A percentile compares a stretch with the other conserved stretches of the same genome.
Conservation (phyloP, 2,329 filamentous ascomycete genomes). For the Colletotrichum chlorophyti region DNA sequence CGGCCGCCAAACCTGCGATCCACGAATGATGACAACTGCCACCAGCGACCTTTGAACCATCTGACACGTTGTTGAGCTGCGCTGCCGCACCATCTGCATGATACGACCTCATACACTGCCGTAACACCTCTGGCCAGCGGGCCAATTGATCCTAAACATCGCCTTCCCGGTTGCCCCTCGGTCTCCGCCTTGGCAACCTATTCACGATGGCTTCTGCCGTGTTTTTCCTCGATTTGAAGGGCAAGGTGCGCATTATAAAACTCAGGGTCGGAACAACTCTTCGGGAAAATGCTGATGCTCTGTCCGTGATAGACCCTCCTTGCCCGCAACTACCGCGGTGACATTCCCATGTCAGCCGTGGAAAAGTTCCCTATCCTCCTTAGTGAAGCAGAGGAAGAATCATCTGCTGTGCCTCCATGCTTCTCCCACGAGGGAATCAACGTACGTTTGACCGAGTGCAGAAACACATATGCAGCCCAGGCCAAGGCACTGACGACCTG, state of each 20-base stretch:
- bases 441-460: conserved; percentile 57
- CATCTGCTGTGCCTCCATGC: conserved; percentile 94
- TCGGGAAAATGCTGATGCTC: conserved; percentile 31
- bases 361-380: conserved; percentile 97
- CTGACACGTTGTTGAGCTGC: conserved; percentile 6
- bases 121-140: conserved; percentile 32
- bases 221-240: conserved; percentile 99
- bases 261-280: too few species aligned
- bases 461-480: conserved; percentile 16
- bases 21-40: conserved; percentile 10
- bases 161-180: conserved; percentile 32
- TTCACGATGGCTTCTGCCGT: conserved; percentile 89
- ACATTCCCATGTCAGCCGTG: conserved; percentile 98
- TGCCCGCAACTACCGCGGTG: conserved; percentile 96
- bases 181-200: conserved; percentile 33
- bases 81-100: conserved; percentile 9
- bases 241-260: conserved; percentile 73
- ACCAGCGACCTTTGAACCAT: neutral
- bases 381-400: conserved; percentile 98
- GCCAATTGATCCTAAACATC: conserved; percentile 34
- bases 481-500: conserved; percentile 27
- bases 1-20: conserved; percentile 6
- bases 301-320: conserved; percentile 78
- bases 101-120: conserved; percentile 13
- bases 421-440: conserved; percentile 99